Evolutionary conservation across 2,329 filamentous ascomycete genomes (phyloP), one percentile per base, ranked within the genome.

Genomic region (Alternaria dauci): DNA sequence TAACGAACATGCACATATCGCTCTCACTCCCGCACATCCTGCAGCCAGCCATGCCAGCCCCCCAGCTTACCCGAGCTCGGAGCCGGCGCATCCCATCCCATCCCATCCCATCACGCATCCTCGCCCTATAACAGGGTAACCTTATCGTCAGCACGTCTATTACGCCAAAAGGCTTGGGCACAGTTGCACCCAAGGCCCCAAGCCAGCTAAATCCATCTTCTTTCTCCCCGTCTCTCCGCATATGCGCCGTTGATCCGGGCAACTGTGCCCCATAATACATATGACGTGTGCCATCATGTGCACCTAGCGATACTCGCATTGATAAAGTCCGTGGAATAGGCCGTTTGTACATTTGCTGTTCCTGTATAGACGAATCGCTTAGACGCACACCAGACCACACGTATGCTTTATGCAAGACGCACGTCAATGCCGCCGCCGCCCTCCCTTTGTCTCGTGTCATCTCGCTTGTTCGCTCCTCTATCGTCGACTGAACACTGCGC

Each of bases 91-190:
- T 50, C 36, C 42, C 48, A 23, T 23, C 30, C 36, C n/a, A 41
- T 36, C 25, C 39, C 59, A 41, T 41, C 39, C 20, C 54, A 48
- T 50, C 46, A 34, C 43, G 3, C 16, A 41, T 34, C 44, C 32
- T 56, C 39, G 39, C 32, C 26, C 26, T 51, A 63, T 63, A 63
- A 41, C 44, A 28, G 52, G 42, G 25, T 51, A 52, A 46, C 58
- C 53, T 60, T 60, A 63, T 60, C 53, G 38, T 52, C 53, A 50
- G 48, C 50, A 23, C 50, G n/a, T 46, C 53, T 52, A 42, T 52
- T 26, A 11, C 32, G 32, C 20, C 58, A 48, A 56, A 50, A 60
- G 46, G 32, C 46, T 50, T 50, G 46, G 46, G 23, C 23, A 50
- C 23, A 20, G 20, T 16, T 36, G 14, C 14, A 8, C 46, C 46